Evolutionary conservation across 164 flowering plant genomes (phyloP).

Genomic region (Nelumbo lutea): DNA sequence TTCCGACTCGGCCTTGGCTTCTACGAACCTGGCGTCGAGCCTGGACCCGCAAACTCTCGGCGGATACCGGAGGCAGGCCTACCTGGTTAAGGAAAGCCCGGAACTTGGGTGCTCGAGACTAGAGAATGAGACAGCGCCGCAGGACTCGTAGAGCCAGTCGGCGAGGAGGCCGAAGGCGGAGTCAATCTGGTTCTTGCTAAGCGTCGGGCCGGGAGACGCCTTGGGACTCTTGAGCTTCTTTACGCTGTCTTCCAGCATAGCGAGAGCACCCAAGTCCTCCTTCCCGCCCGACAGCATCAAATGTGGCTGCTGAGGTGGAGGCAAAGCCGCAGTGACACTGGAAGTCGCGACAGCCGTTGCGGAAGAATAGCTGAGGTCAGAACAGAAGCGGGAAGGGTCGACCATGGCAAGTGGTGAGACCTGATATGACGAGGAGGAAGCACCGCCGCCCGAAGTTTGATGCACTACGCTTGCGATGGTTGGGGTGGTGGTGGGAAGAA

Average conservation of each 20-base stretch:
- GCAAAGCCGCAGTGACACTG: constrained; percentile 1
- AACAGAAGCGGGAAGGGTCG: constrained; percentile 50
- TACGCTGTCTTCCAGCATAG: constrained; percentile 93
- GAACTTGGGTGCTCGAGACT: constrained; percentile 87
- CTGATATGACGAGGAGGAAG: constrained; percentile 29
- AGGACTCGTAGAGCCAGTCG: constrained; percentile 93
- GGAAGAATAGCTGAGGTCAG: constrained; percentile 27
- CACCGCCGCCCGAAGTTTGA: constrained; percentile 15
- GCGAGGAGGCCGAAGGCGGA: constrained; percentile 60
- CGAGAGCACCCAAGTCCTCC: constrained; percentile 87
- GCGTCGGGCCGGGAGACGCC: constrained; percentile 65
- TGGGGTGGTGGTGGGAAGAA: constrained; percentile 12
- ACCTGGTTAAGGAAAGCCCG: constrained; percentile 73
- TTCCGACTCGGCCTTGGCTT: constrained; percentile 62
- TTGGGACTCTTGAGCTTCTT: constrained; percentile 90
- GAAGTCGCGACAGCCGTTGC: constrained; percentile 17
- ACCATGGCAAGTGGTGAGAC: constrained; percentile 50
- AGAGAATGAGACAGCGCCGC: constrained; percentile 80
- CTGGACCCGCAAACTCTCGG: constrained; percentile 49
- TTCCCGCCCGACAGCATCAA: constrained; percentile 91
- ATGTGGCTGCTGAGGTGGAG: constrained; percentile 33
- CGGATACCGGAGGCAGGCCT: constrained; percentile 66
- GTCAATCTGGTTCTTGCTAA: constrained; percentile 63
- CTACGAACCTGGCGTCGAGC: constrained; percentile 66
- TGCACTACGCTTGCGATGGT: constrained; percentile 33